Evolutionary conservation across 805 yeast species (phyloP), one percentile per base, ranked within the genome.

Genomic region (Wickerhamomyces kurtzmanii): DNA sequence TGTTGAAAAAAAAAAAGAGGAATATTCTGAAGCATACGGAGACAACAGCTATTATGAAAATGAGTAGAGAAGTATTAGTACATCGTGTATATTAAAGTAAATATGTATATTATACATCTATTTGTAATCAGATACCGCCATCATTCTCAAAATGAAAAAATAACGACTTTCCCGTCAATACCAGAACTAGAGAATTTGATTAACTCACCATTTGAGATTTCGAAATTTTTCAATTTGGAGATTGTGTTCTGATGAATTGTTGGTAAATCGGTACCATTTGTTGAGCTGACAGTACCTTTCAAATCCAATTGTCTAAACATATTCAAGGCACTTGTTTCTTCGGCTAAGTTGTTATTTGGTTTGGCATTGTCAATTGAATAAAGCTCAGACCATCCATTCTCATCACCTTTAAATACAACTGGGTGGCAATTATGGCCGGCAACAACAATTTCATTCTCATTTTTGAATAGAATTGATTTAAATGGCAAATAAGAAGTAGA

Each of bases 371-470:
- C 68, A 12, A 39, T 42, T 19, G 43, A 39, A 66, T 59, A 51
- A 52, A 72, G 34, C 49, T 62, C 82, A 62, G 59, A 45, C 94
- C 94, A 68, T 30, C 71, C 71, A 16, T 55, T 39, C 33, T 68
- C 74, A 39, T 63, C 59, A 23, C 94, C 95, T 43, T 72, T 68
- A 49, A 82, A 89, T 22, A 85, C 77, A 28, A 87, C 73, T 29
- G 96, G 94, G 55, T 83, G 84, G 57, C 93, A 81, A 53, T 84
- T 86, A 58, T 79, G 86, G 27, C 99, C 99, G 4, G 87, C 97
- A 21, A 82, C 91, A 30, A 86, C 66, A 27, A 87, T 59, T 44
- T 75, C 74, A 39, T 61, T 57, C 39, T 81, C 80, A 35, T 70
- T 62, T 27, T 74, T 61, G 68, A 84, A 91, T 28, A 76, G 60